Conservation (phyloP, 116 monocot species). For the Papilionanthe hybrid region DNA sequence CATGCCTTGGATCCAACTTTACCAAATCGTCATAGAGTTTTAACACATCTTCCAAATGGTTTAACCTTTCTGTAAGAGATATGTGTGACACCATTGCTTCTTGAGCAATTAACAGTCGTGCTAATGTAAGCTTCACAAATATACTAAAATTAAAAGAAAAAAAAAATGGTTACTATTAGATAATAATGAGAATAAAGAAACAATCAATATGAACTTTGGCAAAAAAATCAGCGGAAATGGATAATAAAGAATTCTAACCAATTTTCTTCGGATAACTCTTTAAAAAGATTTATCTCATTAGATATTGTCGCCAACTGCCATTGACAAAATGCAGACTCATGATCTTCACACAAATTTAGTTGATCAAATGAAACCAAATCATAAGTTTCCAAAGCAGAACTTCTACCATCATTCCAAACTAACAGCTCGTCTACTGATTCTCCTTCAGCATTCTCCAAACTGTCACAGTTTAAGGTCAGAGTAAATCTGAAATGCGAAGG, state of each 20-base stretch:
- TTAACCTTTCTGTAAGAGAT: constrained; percentile 18
- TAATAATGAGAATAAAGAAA: background rate
- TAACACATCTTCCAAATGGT: constrained; percentile 45
- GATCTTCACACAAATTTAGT: constrained; percentile 22
- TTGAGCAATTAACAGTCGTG: constrained; percentile 53
- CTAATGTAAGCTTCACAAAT: constrained; percentile 79
- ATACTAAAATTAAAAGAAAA: constrained; percentile 54
- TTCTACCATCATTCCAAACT: constrained; percentile 41
- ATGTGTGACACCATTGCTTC: constrained; percentile 32
- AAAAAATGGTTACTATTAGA: background rate
- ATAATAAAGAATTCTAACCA: constrained; percentile 37
- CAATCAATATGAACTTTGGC: background rate
- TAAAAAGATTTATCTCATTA: constrained; percentile 65
- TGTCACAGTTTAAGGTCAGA: constrained; percentile 22
- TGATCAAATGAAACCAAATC: constrained; percentile 26
- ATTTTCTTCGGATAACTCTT: constrained; percentile 56
- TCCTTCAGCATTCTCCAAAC: constrained; percentile 11
- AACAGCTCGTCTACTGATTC: constrained; percentile 31
- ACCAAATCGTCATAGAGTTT: constrained; percentile 68
- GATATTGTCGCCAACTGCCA: constrained; percentile 66
- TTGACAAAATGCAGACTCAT: constrained; percentile 18
- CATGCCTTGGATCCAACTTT: constrained; percentile 66
- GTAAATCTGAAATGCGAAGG: constrained; percentile 47
- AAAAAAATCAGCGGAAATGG: constrained; percentile 3
- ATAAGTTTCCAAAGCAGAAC: constrained; percentile 15